phyloP scores from a whole-genome alignment of 129 eudicot species.

The Daucus carota region DH1_v3.0 NC_030384.2:15315501-15316000 shows the following conservation, averaged over 20 bases:
- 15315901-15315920: not conserved
- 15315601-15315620: slow-evolving; percentile 2
- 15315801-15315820: slow-evolving; percentile 47
- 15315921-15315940: not conserved
- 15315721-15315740: slow-evolving; percentile 42
- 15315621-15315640: not conserved
- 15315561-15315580: slow-evolving; percentile 90
- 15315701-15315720: slow-evolving; percentile 25
- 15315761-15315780: slow-evolving; percentile 43
- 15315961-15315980: not conserved
- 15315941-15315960: not conserved
- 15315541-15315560: slow-evolving; percentile 98
- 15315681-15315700: not conserved
- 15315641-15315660: not conserved
- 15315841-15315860: not conserved
- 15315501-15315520: slow-evolving; percentile 95
- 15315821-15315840: not conserved
- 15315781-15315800: slow-evolving; percentile 44
- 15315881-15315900: not conserved
- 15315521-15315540: slow-evolving; percentile 88
- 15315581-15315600: slow-evolving; percentile 60
- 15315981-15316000: not conserved
- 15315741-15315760: slow-evolving; percentile 35
- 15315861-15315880: not conserved
- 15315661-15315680: not conserved